Evolutionary conservation across 805 yeast species (phyloP).

Genomic region (Wickerhamiella parazyma): DNA sequence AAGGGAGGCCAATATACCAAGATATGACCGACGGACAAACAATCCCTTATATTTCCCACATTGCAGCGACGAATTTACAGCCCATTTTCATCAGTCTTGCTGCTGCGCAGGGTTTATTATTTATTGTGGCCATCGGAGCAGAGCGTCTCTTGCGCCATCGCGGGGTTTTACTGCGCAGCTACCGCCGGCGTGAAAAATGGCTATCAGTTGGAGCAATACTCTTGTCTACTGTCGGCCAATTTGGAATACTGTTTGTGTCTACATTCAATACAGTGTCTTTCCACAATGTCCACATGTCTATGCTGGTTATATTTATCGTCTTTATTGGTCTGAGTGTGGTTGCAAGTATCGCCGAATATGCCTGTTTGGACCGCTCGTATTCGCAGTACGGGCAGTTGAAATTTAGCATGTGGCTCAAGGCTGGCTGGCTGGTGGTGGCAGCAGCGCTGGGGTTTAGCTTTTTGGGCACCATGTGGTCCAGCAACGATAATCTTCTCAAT

Average conservation of each 20-base stretch:
- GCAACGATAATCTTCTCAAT: slow-evolving; percentile 25
- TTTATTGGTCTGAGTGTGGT: slow-evolving; percentile 43
- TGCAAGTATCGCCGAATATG: slow-evolving; percentile 33
- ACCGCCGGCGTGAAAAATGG: slow-evolving; percentile 30
- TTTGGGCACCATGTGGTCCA: slow-evolving; percentile 21
- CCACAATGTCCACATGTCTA: slow-evolving; percentile 40
- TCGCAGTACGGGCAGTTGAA: background rate
- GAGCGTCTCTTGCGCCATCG: slow-evolving; percentile 49
- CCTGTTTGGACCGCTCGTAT: slow-evolving; percentile 31
- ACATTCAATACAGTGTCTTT: slow-evolving; percentile 52
- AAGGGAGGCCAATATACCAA: slow-evolving; percentile 61
- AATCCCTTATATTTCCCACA: slow-evolving; percentile 63
- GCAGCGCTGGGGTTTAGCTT: slow-evolving; percentile 58
- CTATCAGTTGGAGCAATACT: slow-evolving; percentile 33
- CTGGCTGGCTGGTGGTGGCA: slow-evolving; percentile 53
- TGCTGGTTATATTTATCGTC: slow-evolving; percentile 62
- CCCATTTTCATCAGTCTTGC: slow-evolving; percentile 76
- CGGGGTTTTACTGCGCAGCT: slow-evolving; percentile 42
- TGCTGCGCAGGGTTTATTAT: slow-evolving; percentile 64
- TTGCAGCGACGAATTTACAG: slow-evolving; percentile 76
- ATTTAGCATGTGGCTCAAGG: slow-evolving; percentile 34
- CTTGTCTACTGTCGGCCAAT: slow-evolving; percentile 45
- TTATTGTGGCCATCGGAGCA: slow-evolving; percentile 44
- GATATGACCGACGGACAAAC: slow-evolving; percentile 32
- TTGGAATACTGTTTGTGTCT: slow-evolving; percentile 62